Percentiles rank a stretch among this genome's conserved stretches.
phyloP scores from a whole-genome alignment of 208 protist species.

The Angomonas ambiguus region DNA sequence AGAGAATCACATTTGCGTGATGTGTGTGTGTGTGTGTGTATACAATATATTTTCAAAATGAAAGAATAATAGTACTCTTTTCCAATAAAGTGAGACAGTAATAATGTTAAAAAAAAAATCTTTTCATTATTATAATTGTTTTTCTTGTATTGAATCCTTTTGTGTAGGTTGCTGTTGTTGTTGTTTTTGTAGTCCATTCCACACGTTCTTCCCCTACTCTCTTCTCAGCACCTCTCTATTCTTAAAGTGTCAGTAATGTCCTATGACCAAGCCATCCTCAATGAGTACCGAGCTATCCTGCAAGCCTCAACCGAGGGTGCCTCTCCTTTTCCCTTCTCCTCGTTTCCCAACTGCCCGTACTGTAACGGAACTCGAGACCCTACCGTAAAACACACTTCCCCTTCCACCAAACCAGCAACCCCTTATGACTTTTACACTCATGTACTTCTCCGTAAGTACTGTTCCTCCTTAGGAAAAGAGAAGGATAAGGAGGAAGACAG shows the following conservation, averaged over 20 bases:
- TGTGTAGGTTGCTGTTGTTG: slow-evolving; percentile 9
- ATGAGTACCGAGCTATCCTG: slow-evolving; percentile 24
- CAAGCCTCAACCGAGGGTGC: neutral
- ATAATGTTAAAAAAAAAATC: neutral
- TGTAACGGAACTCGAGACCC: slow-evolving; percentile 46
- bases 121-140: slow-evolving; percentile 3
- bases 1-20: neutral
- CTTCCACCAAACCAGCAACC: slow-evolving; percentile 44
- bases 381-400: slow-evolving; percentile 60
- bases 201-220: neutral
- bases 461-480: neutral
- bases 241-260: no score
- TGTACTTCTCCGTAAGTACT: slow-evolving; percentile 53
- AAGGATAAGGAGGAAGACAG: neutral
- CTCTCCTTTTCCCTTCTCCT: slow-evolving; percentile 15
- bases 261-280: slow-evolving; percentile 23
- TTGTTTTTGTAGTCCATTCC: slow-evolving; percentile 2
- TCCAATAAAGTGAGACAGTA: neutral
- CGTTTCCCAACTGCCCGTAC: slow-evolving; percentile 59
- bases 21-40: no score
- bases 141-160: neutral
- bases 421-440: slow-evolving; percentile 61
- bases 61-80: neutral
- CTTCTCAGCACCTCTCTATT: neutral
- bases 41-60: neutral